Base-by-base conservation (phyloP, 2,329 filamentous ascomycete genomes). In the Calonectria multiphialidica region DNA sequence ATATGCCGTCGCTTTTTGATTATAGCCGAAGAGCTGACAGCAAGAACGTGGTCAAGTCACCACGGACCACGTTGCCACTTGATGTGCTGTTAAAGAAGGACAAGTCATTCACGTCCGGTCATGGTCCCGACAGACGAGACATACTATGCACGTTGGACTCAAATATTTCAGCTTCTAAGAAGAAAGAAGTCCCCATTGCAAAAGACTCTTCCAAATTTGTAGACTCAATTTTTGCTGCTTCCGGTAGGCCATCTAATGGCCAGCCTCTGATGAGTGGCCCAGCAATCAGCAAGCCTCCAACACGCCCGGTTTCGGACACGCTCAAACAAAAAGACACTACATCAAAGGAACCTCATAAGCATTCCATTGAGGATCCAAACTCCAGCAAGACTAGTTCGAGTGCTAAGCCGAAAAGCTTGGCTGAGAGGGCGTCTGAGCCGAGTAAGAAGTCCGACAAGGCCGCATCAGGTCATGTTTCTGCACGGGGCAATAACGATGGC, bases 1-100 rank as follows among this genome's bases (percentile, higher is more conserved):
- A 70, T 28, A 50, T 53, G 7, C 67, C 67, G 13, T 55, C 67
- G 9, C 40, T 65, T 2, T 44, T 28, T 5, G 68, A 70, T 21
- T 65, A 70, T 37, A 16, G 18, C 18, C 61, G 61, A 25, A 44
- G 50, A 35, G 42, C 50, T 12, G 13, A 55, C 8, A 65, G 15
- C 10, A 25, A 23, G 8, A 44, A 10, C 1, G n/a, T 18, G 13
- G 18, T 3, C 15, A 55, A 42, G 8, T 21, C 35, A 1, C 45
- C 37, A 3, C 33, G 9, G n/a, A 23, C 33, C 2, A 28, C 23
- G 5, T n/a, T 63, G 25, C 37, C 57, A 12, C 66, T 68, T 23
- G 47, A 55, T 28, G 40, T 15, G 16, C 13, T 68, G 28, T 12
- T 68, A 9, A 53, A 53, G 3, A 37, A 61, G 45, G 57, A 47